Base-by-base conservation (phyloP, 371 early-diverging fungal species). In the Coemansia sp. region DNA sequence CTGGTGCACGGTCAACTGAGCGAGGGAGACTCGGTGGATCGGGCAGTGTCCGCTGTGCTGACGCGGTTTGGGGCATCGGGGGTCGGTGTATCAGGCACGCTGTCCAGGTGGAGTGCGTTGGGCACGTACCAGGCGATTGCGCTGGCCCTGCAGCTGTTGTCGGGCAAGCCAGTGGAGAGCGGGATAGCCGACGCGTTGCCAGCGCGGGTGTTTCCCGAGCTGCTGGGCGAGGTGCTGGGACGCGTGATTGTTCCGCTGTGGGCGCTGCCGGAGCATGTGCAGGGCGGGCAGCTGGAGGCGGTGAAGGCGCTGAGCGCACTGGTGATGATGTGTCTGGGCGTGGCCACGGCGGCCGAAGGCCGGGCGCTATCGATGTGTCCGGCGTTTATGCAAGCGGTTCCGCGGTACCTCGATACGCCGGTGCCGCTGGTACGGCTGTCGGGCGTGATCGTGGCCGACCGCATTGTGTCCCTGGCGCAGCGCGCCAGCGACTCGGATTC, bases 361-460 rank as follows among this genome's bases (percentile, higher is more conserved):
- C 16, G 39, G 41, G 20, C 26, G 2, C 32, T 73, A n/a, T 59
- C 70, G 6, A 58, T 47, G 48, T 55, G 70, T 16, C 42, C 50
- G 10, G 65, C 51, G 59, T 73, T 73, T 58, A 54, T 54, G 39
- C 52, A 35, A 20, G 74, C 74, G 0, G 61, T 73, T 8, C 74
- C 74, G 13, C 39, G 59, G 47, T 73, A 65, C 30, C 51, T 73
- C 26, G 74, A 73, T 38, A 60, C 74, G 31, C 69, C 70, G 1
- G 61, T 57, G 1, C 40, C 74, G 4, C 53, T 60, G 9, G 61
- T 63, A 5, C 60, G 61, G 47, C 59, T 73, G 30, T 53, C 74
- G 14, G 74, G 74, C 3, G 57, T 73, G 3, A 26, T 73, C 2
- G 74, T 73, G 7, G 74, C 74, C 14, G 74, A 72, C 30, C 38